phyloP scores from a whole-genome alignment of 2,329 filamentous ascomycete genomes.

The Fusarium veterinarium region DNA sequence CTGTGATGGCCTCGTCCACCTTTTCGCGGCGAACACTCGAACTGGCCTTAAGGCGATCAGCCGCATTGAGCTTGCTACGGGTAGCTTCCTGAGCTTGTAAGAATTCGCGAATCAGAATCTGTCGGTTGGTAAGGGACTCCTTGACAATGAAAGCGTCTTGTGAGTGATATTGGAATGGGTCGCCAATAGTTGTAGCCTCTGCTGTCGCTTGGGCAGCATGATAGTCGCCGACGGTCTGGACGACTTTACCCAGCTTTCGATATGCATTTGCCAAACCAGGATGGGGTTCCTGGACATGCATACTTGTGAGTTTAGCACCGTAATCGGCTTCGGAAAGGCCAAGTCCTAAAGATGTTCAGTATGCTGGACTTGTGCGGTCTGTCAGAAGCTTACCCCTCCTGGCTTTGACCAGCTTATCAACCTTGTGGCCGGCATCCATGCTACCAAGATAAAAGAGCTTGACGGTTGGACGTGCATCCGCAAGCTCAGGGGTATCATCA shows the following conservation, averaged over 20 bases:
- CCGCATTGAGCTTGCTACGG: conserved; percentile 83
- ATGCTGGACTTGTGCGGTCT: neutral
- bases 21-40: conserved; percentile 92
- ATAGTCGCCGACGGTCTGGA: conserved; percentile 94
- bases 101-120: conserved; percentile 94
- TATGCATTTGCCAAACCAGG: conserved; percentile 89
- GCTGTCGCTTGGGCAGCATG: conserved; percentile 97
- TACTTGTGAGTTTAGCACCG: conserved; percentile 86
- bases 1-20: conserved; percentile 95
- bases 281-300: conserved; percentile 92
- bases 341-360: conserved; percentile 70
- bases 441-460: conserved; percentile 96
- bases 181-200: conserved; percentile 93
- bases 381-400: conserved; percentile 75
- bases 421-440: conserved; percentile 97
- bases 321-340: conserved; percentile 94
- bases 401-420: conserved; percentile 92
- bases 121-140: conserved; percentile 95
- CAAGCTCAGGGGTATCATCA: conserved; percentile 94
- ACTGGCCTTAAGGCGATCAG: conserved; percentile 87
- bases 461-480: conserved; percentile 88
- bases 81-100: conserved; percentile 89
- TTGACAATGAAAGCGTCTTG: conserved; percentile 98
- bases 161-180: conserved; percentile 94
- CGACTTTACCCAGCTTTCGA: conserved; percentile 91